Base-by-base conservation (phyloP, 148 eudicot species). In the Spergularia bocconei region DNA sequence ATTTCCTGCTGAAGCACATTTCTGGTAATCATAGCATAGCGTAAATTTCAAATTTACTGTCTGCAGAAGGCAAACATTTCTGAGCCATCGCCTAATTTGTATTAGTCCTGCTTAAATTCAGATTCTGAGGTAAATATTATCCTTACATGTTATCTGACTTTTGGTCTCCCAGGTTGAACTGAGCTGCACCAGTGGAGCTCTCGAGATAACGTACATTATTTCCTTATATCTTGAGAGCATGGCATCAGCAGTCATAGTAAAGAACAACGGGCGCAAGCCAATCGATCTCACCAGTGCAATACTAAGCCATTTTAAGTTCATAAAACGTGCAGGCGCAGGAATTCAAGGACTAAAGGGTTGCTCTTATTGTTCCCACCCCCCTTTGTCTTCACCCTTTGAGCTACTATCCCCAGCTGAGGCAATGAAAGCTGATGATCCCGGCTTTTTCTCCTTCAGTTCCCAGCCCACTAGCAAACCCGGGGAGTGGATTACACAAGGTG, bases 181-280 rank as follows among this genome's bases (percentile, higher is more conserved):
- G 78, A 80, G 92, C 72, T 87, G 89, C 87, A 88, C 47, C 48
- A 84, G 89, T 55, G 93, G 94, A 79, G 75, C 52, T 51, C 87
- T 93, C 1, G 95, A 87, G 23, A 75, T 93, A 47, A 88, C 82
- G 33, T 91, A 93, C 74, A 90, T 93, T 0, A 86, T 93, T 10
- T 87, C 98, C 5, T 84, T 93, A 44, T 93, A 91, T 71, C 86
- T 88, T 0, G 78, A 83, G 54, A 90, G 94, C 91, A 85, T 93
- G 82, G 94, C 97, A 78, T 85, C 98, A 66, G 97, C 98, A 61
- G 87, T 93, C 1, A 82, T 88, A 67, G 89, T 93, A 63, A 87
- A 93, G 79, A 93, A 93, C 88, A 93, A 81, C 10, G 97, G 98
- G 4, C 72, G 75, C 14, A 91, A 90, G 57, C 68, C 94, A 20